Base-by-base conservation (phyloP, 352 stramenopile genomes). In the Phytophthora cryptogea region DNA sequence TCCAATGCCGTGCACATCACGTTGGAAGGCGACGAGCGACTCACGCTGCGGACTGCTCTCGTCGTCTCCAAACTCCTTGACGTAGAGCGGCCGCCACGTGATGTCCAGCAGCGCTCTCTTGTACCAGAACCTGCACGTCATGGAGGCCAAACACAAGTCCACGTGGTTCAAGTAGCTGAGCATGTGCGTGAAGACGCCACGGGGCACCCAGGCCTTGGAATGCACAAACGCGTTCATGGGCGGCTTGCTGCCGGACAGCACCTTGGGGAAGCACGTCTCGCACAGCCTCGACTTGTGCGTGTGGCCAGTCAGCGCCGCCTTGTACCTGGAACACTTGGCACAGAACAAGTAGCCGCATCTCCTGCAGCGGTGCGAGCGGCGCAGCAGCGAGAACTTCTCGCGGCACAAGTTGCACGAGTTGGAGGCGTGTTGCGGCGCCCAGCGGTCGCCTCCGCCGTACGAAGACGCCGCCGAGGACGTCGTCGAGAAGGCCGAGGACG, bases 121-220 rank as follows among this genome's bases (percentile, higher is more conserved):
- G 74, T 92, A 93, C 83, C 83, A 95, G 55, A 91, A 92, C 3
- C 84, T 72, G 44, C 86, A 95, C 9, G 82, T 90, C 86, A 95
- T 95, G 6, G 82, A 90, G 39, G 86, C 86, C 23, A 95, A 57
- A 54, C 80, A 90, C 35, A 95, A 52, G 41, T 95, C 86, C 28
- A 94, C 86, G 68, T 94, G 85, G 70, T 95, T 93, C 45, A 95
- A 51, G 44, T 90, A 95, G 51, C 86, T 87, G 37, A 94, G 66
- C 86, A 95, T 95, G 62, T 92, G 83, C 35, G 86, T 81, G 66
- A 95, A 95, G 23, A 95, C 82, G 35, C 86, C 86, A 14, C 86
- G 78, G 28, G 86, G 84, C 31, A 94, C 86, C 83, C 85, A 95
- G 4, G 83, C 86, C 62, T 93, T 93, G 36, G 84, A 83, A 63